Evolutionary conservation across 495 filamentous ascomycete genomes (phyloP), one percentile per base, ranked within the genome.

Genomic region (Penicillium longicatenatum): DNA sequence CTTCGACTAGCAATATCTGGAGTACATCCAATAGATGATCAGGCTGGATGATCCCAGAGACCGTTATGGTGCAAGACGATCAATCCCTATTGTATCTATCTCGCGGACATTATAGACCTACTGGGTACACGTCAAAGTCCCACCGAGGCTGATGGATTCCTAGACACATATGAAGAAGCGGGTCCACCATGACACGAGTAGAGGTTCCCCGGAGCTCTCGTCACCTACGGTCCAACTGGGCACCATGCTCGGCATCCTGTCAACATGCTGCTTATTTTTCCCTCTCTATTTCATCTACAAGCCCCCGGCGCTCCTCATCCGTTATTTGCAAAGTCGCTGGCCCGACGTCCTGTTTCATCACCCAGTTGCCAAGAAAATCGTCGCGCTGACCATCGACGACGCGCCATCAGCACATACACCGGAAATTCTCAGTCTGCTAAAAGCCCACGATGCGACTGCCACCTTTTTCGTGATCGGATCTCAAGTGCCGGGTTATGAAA

Each of bases 331-430:
- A 63, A 76, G 73, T 57, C 84, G 81, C 30, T 91, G 86, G 83
- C 89, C 90, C 6, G 84, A 90, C 64, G 85, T 93, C 19, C 79
- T 95, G 43, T 95, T 84, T 77, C 85, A 85, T 47, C 75, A 89
- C 14, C 72, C 79, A 9, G 76, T 81, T 0, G 54, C 69, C 26
- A 72, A 78, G 50, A 88, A 86, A 55, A 64, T 91, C 7, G 79
- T 94, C 14, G 91, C 89, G 2, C 80, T 96, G 26, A 93, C 89
- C 5, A 88, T 96, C 69, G 91, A 95, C 74, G 91, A 95, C 73
- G 86, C 82, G 19, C 91, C 91, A 3, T 90, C 88, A 1, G 71
- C 80, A 44, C 83, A 90, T 66, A 96, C 92, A 2, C 57, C 63
- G n/a, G 80, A 83, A 33, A 92, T 97, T 39, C 76, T 92, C 39